Evolutionary conservation across 495 filamentous ascomycete species (phyloP), one percentile per base, ranked within the genome.

Genomic region (Aspergillus heteromorphus): DNA sequence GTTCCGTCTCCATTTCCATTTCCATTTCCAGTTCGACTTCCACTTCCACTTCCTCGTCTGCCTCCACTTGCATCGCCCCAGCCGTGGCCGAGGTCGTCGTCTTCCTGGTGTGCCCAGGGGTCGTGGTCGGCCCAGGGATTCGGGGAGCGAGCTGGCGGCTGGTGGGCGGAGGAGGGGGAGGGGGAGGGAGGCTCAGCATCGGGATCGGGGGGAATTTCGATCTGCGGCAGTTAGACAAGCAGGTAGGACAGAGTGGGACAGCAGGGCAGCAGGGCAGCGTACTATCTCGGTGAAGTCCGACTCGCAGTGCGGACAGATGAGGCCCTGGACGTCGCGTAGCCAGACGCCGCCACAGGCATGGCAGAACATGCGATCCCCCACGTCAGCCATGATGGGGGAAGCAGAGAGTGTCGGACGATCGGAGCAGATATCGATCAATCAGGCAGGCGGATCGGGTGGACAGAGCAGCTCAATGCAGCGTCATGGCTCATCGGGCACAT

Each of bases 271-370:
- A n/a, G n/a, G n/a, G n/a, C n/a, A n/a, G n/a, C n/a, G n/a, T 66
- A 75, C 92, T 54, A 96, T 92, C 72, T 98, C 90, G 6, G 82
- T 87, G 65, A 88, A 84, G 6, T 95, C 88, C n/a, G 82, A 80
- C 11, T 76, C 54, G 64, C 93, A 98, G 7, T 70, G 63, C n/a
- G 92, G 91, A 57, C 93, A 98, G 11, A 66, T 67, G 48, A 95
- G 68, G 30, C 78, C 81, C 57, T 78, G 73, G 51, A 87, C 78
- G 60, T 88, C 81, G 49, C 80, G 74, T 55, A 82, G 85, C 90
- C 89, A 97, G 60, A 96, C 87, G 42, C 86, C 75, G 34, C 78
- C 60, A 74, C 93, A 97, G 30, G 70, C 60, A 68, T 97, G 89
- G 67, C 93, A 98, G 62, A 78, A 88, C 43, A 96, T 83, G 18